These are phyloP conservation scores for Exophiala sideris DNA, from an alignment of 2,329 filamentous ascomycete genomes.

Conservation along the genomic window DNA sequence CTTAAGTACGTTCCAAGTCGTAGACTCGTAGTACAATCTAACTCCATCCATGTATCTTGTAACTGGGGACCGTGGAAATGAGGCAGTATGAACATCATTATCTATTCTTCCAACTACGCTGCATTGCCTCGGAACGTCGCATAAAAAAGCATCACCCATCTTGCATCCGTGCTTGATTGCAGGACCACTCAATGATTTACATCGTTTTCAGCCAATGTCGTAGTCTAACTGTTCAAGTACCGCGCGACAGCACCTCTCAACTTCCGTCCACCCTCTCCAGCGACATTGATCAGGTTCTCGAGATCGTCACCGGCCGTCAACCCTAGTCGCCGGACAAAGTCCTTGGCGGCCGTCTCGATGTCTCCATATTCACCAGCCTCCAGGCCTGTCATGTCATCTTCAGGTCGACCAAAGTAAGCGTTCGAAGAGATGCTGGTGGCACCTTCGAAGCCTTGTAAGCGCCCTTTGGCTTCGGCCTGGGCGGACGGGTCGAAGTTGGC, in stretches of 20 bases:
- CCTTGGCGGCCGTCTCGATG: conserved; percentile 87
- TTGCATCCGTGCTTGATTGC: too few relatives aligned
- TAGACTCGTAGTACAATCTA: too few relatives aligned
- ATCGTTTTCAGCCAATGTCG: neutral
- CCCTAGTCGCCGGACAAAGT: conserved; percentile 92
- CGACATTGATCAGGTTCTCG: conserved; percentile 77
- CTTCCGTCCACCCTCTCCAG: conserved; percentile 81
- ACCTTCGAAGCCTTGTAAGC: conserved; percentile 89
- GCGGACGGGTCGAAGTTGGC: conserved; percentile 76
- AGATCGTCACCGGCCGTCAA: conserved; percentile 94
- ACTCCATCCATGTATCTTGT: too few relatives aligned
- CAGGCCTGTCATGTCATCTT: conserved; percentile 69
- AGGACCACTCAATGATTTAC: too few relatives aligned
- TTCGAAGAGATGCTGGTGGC: conserved; percentile 91
- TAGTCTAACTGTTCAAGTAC: conserved; percentile 46
- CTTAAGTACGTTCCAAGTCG: too few relatives aligned
- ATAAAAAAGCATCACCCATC: too few relatives aligned
- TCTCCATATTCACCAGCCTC: conserved; percentile 72
- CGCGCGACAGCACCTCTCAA: conserved; percentile 64
- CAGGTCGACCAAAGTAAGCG: conserved; percentile 91
- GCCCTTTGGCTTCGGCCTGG: conserved; percentile 79
- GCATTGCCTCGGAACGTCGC: too few relatives aligned
- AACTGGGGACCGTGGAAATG: too few relatives aligned
- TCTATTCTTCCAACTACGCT: too few relatives aligned
- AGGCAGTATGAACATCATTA: too few relatives aligned